Base-by-base conservation (phyloP, 2,329 filamentous ascomycete genomes). In the Hypocrella siamensis region DNA sequence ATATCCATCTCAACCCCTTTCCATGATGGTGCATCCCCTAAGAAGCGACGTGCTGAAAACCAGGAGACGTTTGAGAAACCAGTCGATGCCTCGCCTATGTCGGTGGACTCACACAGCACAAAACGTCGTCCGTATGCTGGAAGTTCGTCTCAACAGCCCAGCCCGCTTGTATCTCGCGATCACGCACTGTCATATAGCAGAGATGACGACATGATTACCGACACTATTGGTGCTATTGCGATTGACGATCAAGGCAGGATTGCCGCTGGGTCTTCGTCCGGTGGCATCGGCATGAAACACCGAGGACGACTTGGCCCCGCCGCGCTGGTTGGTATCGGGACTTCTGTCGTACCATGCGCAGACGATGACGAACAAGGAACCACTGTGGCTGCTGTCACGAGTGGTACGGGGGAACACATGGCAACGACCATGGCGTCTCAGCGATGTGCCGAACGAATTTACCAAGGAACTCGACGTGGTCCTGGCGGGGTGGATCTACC, bases 201-300 rank as follows among this genome's bases (percentile, higher is more conserved):
- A 18, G 28, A 37, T 10, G 75, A 83, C 38, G 68, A 79, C 46
- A 66, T 56, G 17, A 69, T 98, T 43, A 92, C 79, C 3, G 90
- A 98, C 58, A 98, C 90, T 10, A 85, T 98, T 36, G 90, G 92
- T 28, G 90, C 86, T 18, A 93, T 98, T 47, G 90, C 85, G 9
- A 77, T 98, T 40, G 90, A 98, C 47, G 68, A 70, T 31, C 71
- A 68, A 43, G 90, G 90, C 12, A 78, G 79, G 36, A 93, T 98
- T 48, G 88, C 92, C 4, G 90, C 88, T 4, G 90, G 80, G 12
- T 93, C 90, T 2, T 98, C 90, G 2, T 98, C 92, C 12, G 90
- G 90, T 5, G 90, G 90, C 2, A 98, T 98, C 49, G 88, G 90
- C 18, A 94, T 98, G 88, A 98, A 98, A 51, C 86, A 93, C 53